Conservation (phyloP, 345 rosid genomes). For the Stellera chamaejasme region DNA sequence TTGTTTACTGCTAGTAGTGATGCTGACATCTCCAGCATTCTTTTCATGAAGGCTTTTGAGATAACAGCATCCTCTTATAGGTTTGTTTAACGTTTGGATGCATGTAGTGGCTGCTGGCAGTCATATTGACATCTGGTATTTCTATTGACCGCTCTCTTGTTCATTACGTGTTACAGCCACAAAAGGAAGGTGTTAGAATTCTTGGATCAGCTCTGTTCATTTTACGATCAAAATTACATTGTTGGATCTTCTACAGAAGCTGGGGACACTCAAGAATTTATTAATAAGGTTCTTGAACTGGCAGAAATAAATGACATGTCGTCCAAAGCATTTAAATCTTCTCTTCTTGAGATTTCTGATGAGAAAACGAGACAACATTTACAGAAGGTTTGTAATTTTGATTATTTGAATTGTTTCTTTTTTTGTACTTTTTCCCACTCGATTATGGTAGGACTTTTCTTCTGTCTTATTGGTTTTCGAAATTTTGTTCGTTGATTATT, state of each 20-base stretch:
- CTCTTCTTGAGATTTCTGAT: constrained; percentile 37
- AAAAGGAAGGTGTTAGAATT: constrained; percentile 63
- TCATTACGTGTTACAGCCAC: constrained; percentile 47
- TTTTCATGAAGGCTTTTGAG: constrained; percentile 62
- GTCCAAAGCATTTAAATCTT: constrained; percentile 46
- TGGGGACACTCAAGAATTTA: constrained; percentile 43
- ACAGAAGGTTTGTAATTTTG: constrained; percentile 43
- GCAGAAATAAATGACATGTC: constrained; percentile 70
- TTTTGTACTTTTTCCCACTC: not conserved
- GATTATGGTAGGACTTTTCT: too few relatives aligned
- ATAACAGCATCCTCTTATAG: constrained; percentile 62
- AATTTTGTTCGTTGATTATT: too few relatives aligned
- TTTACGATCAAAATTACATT: constrained; percentile 55
- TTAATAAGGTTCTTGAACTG: constrained; percentile 65
- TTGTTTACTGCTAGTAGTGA: constrained; percentile 49
- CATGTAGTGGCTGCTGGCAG: constrained; percentile 6
- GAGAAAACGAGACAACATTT: constrained; percentile 37
- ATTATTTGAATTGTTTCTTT: constrained; percentile 2
- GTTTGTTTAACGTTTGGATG: constrained; percentile 32
- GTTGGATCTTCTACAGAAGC: constrained; percentile 36
- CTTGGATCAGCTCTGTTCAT: constrained; percentile 68
- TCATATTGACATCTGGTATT: not conserved
- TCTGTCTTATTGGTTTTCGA: too few relatives aligned
- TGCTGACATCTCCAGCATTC: constrained; percentile 44
- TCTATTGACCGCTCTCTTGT: constrained; percentile 15